Evolutionary conservation across 345 rosid species (phyloP).

Genomic region (Eucalyptus rudis): DNA sequence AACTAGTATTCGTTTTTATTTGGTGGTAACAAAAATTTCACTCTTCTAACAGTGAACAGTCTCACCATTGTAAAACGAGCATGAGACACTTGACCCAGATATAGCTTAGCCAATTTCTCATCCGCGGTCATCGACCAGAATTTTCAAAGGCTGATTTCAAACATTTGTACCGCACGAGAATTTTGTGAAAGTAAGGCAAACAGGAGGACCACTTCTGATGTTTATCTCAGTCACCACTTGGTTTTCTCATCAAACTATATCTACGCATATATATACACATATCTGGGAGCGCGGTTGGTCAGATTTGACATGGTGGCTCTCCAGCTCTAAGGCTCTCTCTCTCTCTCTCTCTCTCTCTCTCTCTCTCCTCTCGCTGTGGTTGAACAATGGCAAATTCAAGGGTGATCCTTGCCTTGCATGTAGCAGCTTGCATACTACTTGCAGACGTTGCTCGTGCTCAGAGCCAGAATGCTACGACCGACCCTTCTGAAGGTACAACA

Average conservation of each 20-base stretch:
- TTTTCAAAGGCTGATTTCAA: too few relatives aligned
- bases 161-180: too few relatives aligned
- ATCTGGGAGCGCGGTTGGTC: background rate
- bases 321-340: background rate
- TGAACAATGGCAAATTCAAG: background rate
- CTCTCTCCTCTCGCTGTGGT: background rate
- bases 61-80: too few relatives aligned
- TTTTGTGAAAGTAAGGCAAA: too few relatives aligned
- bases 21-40: too few relatives aligned
- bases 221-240: background rate
- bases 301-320: background rate
- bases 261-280: background rate
- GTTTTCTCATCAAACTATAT: background rate
- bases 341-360: background rate
- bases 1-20: too few relatives aligned
- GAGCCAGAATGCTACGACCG: background rate
- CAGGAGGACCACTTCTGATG: too few relatives aligned
- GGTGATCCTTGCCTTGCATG: background rate
- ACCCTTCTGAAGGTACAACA: background rate
- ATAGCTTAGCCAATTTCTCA: too few relatives aligned
- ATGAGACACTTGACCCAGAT: too few relatives aligned
- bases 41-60: too few relatives aligned
- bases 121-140: too few relatives aligned
- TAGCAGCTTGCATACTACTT: background rate
- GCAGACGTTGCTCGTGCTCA: background rate